These are phyloP conservation scores for Cyberlindnera mississippiensis DNA, from an alignment of 805 yeast genomes.

Conservation along the genomic window DNA sequence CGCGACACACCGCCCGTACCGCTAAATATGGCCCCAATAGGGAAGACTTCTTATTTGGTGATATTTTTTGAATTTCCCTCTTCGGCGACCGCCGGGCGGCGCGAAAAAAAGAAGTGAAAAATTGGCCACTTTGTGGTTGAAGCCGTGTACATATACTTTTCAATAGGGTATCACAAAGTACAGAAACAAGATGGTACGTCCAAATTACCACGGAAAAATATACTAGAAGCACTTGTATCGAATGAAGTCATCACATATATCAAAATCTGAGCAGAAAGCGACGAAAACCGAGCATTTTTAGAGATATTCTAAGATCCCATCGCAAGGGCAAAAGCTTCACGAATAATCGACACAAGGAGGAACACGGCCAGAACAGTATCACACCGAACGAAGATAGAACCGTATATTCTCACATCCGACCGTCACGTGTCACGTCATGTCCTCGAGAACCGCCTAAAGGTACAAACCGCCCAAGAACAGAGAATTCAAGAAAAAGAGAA, in stretches of 20 bases:
- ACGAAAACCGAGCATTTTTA: background rate
- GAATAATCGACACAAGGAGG: background rate
- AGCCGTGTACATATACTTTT: background rate
- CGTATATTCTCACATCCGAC: no score
- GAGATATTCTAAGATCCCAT: no score
- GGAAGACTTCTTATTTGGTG: constrained; percentile 1
- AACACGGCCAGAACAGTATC: no score
- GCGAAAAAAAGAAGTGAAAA: constrained; percentile 11
- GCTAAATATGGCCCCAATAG: background rate
- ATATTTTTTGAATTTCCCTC: background rate
- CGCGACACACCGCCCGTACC: constrained; percentile 6
- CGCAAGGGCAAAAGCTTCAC: background rate
- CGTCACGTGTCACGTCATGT: no score
- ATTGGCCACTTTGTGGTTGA: constrained; percentile 4
- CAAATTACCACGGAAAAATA: background rate
- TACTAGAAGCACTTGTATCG: background rate
- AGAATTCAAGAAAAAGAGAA: no score
- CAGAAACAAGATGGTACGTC: constrained; percentile 11
- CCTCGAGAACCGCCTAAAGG: no score
- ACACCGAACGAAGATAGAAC: no score
- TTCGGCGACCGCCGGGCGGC: background rate
- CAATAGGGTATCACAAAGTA: background rate
- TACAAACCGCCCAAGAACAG: background rate
- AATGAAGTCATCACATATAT: no score
- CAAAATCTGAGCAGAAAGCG: background rate